A percentile compares a stretch with the other conserved stretches of the same genome.
These are phyloP conservation scores for Melastoma candidum DNA, from an alignment of 441 rosid genomes.

Conservation along the genomic window DNA sequence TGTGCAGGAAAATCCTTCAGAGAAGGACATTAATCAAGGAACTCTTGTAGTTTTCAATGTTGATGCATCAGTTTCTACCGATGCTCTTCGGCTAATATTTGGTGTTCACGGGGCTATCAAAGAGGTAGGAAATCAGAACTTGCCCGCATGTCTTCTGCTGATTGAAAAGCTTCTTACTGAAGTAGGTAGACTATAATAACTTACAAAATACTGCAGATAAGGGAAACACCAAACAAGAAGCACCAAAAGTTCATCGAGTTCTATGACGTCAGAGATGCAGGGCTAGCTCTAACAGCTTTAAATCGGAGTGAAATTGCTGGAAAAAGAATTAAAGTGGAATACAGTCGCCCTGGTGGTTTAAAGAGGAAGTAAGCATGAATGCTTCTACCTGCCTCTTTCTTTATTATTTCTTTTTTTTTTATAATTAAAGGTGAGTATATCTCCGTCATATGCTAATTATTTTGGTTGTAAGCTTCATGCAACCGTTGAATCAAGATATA, in stretches of 20 bases:
- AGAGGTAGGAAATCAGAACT: conserved; percentile 37
- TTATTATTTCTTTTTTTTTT: no score
- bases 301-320: conserved; percentile 37
- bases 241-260: conserved; percentile 41
- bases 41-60: conserved; percentile 78
- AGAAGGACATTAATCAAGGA: conserved; percentile 84
- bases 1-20: conserved; percentile 73
- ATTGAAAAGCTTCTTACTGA: no score
- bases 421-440: no score
- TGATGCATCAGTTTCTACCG: conserved; percentile 73
- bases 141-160: background rate
- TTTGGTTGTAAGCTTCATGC: conserved; percentile 37
- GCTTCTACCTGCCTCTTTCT: background rate
- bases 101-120: conserved; percentile 82
- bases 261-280: conserved; percentile 58
- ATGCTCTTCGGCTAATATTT: conserved; percentile 64
- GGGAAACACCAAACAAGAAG: conserved; percentile 32
- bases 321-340: conserved; percentile 43
- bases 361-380: conserved; percentile 35
- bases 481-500: conserved; percentile 53
- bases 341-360: conserved; percentile 28
- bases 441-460: no score
- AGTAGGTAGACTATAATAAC: conserved; percentile 1
- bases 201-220: conserved; percentile 31
- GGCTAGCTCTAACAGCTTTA: conserved; percentile 35